Evolutionary conservation across 2,329 filamentous ascomycete genomes (phyloP), one percentile per base, ranked within the genome.

Genomic region (Triangularia verruculosa): DNA sequence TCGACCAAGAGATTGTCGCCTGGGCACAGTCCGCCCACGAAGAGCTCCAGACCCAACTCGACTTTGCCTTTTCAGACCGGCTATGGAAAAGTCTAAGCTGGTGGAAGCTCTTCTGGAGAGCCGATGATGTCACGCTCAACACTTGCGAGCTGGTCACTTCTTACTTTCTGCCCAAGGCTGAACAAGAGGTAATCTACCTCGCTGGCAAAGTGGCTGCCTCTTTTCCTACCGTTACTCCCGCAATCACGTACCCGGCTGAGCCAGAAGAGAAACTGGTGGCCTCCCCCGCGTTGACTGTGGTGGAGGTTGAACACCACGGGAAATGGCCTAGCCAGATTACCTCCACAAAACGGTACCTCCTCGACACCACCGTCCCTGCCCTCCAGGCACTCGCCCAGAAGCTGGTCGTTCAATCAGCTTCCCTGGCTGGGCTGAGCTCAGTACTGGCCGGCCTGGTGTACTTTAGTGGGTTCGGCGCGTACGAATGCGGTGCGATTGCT

Each of bases 61-160:
- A 94, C 68, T 78, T 86, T 53, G 93, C 92, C 0, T 94, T 97
- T 70, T 80, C 84, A 0, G 87, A 90, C n/a, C 82, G 79, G 17
- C 82, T 87, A 43, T 97, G 94, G 94, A 85, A 86, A 25, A 89
- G 90, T 67, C 80, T 97, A 3, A 84, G 88, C 15, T 98, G 94
- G 93, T 97, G 92, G 90, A 96, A 96, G 74, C 83, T 98, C 0
- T 93, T 97, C 73, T 97, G 93, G 93, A 87, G 92, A 20, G 93
- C 95, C 24, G 94, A 98, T 73, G 94, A 97, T 71, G 92, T 97
- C 11, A 86, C 87, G 2, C 90, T 94, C 83, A 87, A 97, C 61
- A 88, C 90, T 2, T 86, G 87, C 0, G 90, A 95, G 69, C 89
- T 97, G 65, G 80, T 97, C 2, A 84, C 86, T 64, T 87, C 88